These are phyloP conservation scores for Bombardia bombarda DNA, from an alignment of 495 filamentous ascomycete species.

Conservation along the genomic window DNA sequence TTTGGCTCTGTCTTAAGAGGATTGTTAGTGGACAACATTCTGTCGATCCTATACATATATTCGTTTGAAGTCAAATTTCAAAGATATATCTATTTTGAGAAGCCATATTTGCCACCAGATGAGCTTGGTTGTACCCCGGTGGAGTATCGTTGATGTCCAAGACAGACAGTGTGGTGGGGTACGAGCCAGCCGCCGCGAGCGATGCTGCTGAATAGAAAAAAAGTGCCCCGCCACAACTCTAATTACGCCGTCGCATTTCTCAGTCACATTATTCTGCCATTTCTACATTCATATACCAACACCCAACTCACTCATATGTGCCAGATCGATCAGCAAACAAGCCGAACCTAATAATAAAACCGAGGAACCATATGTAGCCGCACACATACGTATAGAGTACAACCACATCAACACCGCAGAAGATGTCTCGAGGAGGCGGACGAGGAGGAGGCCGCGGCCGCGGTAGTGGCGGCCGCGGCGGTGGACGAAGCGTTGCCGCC, in stretches of 20 bases:
- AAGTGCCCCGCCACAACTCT: conserved; percentile 11
- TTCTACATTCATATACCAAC: background rate
- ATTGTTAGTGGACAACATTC: no score
- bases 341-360: no score
- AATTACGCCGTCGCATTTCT: background rate
- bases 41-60: no score
- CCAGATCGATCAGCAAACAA: background rate
- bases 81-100: no score
- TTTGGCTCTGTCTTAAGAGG: no score
- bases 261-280: background rate
- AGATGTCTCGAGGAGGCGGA: conserved; percentile 27
- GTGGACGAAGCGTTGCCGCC: conserved; percentile 13
- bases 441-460: conserved; percentile 25
- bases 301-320: background rate
- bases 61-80: no score
- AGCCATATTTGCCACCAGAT: no score
- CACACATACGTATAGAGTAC: no score
- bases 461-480: conserved; percentile 30
- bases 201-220: background rate
- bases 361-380: no score
- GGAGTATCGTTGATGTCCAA: no score
- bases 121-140: no score
- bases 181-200: background rate
- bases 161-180: conserved; percentile 1
- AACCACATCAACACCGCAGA: background rate